Percentiles rank a stretch among this genome's conserved stretches.
Evolutionary conservation across 225 moss, liverwort and hornwort species (phyloP).

Genomic region (Lunularia cruciata): DNA sequence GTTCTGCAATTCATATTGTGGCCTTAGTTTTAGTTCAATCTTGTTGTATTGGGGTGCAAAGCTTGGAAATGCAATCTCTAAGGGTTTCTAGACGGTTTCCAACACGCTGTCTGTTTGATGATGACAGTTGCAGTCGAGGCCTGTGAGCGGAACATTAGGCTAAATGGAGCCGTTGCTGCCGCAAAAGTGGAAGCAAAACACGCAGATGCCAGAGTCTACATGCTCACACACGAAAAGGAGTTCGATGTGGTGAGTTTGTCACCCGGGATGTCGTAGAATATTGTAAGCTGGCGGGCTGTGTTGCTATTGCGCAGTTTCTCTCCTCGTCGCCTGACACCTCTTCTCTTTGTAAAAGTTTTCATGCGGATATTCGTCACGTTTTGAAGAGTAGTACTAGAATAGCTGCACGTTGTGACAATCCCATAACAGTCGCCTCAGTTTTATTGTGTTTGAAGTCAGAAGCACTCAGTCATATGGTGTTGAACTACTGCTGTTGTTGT

Average conservation of each 20-base stretch:
- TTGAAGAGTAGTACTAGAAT: no score
- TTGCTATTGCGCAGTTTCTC: no score
- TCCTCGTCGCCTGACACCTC: no score
- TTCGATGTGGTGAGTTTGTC: slow-evolving; percentile 70
- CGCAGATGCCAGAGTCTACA: slow-evolving; percentile 80
- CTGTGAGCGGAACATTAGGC: slow-evolving; percentile 81
- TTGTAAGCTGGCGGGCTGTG: no score
- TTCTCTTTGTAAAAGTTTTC: no score
- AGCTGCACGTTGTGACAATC: no score
- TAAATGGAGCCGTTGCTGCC: slow-evolving; percentile 82
- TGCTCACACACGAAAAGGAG: slow-evolving; percentile 97
- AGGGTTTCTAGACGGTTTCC: not conserved
- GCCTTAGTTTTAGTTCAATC: not conserved
- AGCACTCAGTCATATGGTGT: no score
- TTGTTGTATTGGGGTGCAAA: not conserved
- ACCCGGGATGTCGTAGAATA: no score
- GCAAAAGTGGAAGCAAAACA: slow-evolving; percentile 81
- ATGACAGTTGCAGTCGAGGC: slow-evolving; percentile 91
- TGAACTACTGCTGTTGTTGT: not conserved
- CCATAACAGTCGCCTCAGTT: no score
- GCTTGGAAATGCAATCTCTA: no score
- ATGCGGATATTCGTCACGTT: no score
- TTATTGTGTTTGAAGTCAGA: no score
- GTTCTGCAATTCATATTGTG: not conserved
- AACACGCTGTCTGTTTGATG: not conserved